Conservation (phyloP, 768 basidiomycete species). For the Serendipita vermifera region DNA sequence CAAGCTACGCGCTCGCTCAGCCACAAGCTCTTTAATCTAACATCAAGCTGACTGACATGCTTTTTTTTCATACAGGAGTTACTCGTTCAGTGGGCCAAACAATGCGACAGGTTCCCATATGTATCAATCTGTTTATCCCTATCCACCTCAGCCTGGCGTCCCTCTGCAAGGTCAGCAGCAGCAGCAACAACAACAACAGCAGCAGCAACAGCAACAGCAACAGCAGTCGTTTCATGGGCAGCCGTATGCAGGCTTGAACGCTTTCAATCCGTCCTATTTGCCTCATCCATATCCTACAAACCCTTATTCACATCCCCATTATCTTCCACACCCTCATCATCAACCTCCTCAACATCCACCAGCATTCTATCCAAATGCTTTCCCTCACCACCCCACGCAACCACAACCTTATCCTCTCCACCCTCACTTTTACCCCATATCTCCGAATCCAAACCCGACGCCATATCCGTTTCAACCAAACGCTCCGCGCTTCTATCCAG, state of each 20-base stretch:
- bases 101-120: background rate
- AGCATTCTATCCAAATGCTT: background rate
- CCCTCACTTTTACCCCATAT: background rate
- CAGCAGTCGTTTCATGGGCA: background rate
- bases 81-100: constrained; percentile 2
- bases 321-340: background rate
- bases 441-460: too few relatives aligned
- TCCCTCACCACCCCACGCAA: background rate
- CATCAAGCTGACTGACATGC: background rate
- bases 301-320: background rate
- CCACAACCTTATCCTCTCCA: background rate
- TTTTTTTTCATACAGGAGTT: constrained; percentile 2
- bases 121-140: background rate
- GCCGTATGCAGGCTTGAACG: background rate
- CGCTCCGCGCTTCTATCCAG: too few relatives aligned
- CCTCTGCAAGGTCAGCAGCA: too few relatives aligned
- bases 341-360: background rate
- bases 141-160: background rate
- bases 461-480: too few relatives aligned
- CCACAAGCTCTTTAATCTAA: too few relatives aligned
- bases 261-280: background rate
- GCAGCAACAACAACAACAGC: background rate
- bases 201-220: background rate
- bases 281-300: background rate
- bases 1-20: too few relatives aligned